Conservation (phyloP, 305 asterid species). For the Fraxinus ornus region DNA sequence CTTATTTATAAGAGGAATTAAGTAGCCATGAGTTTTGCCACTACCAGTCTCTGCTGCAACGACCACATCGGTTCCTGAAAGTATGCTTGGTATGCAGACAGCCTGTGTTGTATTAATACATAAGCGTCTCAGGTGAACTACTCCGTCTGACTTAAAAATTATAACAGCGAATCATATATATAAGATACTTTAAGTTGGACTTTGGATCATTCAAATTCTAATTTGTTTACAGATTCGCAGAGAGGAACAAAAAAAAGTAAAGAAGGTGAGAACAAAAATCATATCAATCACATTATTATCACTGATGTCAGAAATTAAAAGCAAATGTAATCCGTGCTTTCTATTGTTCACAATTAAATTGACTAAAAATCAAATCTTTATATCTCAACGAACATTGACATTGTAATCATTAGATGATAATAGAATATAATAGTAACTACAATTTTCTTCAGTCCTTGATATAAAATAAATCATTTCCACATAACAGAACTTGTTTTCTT, state of each 20-base stretch:
- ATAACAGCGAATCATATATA: conserved; percentile 11
- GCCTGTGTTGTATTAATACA: conserved; percentile 51
- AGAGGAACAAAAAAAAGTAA: conserved; percentile 3
- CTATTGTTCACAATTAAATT: not conserved
- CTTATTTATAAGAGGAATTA: conserved; percentile 76
- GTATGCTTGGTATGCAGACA: conserved; percentile 72
- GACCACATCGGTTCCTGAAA: conserved; percentile 78
- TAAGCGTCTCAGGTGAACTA: conserved; percentile 26
- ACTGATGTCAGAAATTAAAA: not conserved
- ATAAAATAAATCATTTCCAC: not conserved
- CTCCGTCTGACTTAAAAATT: not conserved
- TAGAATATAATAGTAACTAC: not conserved
- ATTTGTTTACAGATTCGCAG: not conserved
- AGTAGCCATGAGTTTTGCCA: conserved; percentile 92
- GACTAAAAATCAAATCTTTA: not conserved
- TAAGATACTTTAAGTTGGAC: not conserved
- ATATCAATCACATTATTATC: not conserved
- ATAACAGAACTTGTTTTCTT: not conserved
- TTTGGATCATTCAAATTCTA: conserved; percentile 6
- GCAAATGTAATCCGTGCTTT: not conserved
- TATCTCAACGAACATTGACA: not conserved
- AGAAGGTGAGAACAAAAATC: not conserved
- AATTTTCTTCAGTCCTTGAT: not conserved
- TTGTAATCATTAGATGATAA: not conserved
- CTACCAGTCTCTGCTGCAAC: conserved; percentile 98